Conservation (phyloP, 1,284 basidiomycete genomes). For the Fomitopsis palustris region DNA sequence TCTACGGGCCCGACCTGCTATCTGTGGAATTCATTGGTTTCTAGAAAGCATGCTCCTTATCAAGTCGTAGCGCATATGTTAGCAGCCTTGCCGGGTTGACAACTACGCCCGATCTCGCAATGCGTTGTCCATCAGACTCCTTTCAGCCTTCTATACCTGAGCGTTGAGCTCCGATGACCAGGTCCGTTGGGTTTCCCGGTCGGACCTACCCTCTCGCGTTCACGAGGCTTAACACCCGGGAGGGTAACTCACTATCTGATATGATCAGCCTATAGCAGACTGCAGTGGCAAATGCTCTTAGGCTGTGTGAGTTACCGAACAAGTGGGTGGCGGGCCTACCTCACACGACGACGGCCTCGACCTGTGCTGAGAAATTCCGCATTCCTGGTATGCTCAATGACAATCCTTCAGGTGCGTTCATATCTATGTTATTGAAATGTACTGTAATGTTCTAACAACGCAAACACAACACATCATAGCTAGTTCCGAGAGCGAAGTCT, state of each 20-base stretch:
- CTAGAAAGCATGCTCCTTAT: not conserved
- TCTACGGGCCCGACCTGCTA: not conserved
- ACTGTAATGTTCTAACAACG: not conserved
- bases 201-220: not conserved
- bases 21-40: not conserved
- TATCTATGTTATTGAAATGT: not conserved
- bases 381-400: not conserved
- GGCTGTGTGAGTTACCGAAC: not conserved
- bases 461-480: not conserved
- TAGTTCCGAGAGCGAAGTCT: not conserved
- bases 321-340: not conserved
- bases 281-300: not conserved
- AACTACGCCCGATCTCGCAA: not conserved
- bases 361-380: not conserved
- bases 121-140: not conserved
- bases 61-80: not conserved
- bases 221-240: not conserved
- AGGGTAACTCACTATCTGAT: not conserved
- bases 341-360: not conserved
- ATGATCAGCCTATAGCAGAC: not conserved
- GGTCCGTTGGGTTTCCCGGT: not conserved
- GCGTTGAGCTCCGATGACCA: not conserved
- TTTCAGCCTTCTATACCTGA: not conserved
- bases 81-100: not conserved
- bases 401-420: not conserved